Conservation (phyloP, 768 basidiomycete species). For the Mycena latifolia region DNA sequence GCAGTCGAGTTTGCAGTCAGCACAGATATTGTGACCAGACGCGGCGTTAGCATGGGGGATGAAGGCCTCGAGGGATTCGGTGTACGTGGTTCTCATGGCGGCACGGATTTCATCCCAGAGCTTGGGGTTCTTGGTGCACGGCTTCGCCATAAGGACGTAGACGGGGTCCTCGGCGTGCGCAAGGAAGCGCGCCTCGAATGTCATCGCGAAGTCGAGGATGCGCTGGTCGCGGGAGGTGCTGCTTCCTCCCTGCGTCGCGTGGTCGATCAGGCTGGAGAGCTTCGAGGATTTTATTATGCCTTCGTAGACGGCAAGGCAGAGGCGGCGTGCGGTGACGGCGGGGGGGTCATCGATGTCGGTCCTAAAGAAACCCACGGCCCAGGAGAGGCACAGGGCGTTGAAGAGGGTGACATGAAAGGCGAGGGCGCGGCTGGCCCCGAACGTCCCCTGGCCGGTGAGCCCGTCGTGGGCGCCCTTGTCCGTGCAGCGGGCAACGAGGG, state of each 20-base stretch:
- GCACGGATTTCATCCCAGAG: constrained; percentile 7
- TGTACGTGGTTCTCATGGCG: neutral
- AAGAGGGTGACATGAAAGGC: neutral
- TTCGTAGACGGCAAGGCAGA: neutral
- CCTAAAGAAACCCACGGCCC: neutral
- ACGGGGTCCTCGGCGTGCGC: constrained; percentile 3
- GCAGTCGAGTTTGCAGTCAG: constrained; percentile 19
- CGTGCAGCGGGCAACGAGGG: neutral
- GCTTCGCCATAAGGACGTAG: constrained; percentile 6
- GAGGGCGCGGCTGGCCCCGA: neutral
- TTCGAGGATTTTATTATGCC: neutral
- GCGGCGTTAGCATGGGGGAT: constrained; percentile 4
- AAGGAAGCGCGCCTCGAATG: constrained; percentile 3
- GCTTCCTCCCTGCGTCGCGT: constrained; percentile 1
- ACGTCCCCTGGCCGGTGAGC: neutral
- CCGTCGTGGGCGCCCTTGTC: neutral
- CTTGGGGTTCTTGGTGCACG: constrained; percentile 3
- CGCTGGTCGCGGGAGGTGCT: neutral
- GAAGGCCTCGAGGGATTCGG: constrained; percentile 12
- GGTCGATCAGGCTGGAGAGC: neutral
- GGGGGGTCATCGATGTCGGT: neutral
- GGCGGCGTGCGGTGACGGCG: neutral
- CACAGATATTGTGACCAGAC: constrained; percentile 5
- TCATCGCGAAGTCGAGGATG: neutral
- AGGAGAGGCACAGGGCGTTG: neutral